Evolutionary conservation across 1,284 basidiomycete species (phyloP).

Genomic region (Malassezia nana): DNA sequence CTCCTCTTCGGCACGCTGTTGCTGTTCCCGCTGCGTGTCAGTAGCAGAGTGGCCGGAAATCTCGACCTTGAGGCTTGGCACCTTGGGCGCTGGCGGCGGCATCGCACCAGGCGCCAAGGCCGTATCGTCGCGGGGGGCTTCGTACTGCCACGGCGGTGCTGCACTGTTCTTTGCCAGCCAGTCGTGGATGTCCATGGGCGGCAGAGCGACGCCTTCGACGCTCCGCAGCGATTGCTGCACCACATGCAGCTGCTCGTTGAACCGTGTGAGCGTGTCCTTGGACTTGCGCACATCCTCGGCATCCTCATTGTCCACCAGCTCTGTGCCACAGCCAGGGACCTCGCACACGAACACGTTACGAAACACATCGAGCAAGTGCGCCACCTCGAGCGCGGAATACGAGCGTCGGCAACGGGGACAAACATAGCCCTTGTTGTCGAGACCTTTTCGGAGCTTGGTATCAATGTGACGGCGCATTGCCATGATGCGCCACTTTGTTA

Average conservation of each 20-base stretch:
- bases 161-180: slow-evolving; percentile 37
- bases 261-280: slow-evolving; percentile 87
- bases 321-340: slow-evolving; percentile 52
- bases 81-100: slow-evolving; percentile 18
- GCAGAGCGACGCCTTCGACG: slow-evolving; percentile 65
- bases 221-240: slow-evolving; percentile 76
- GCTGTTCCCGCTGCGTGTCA: slow-evolving; percentile 50
- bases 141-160: slow-evolving; percentile 29
- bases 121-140: slow-evolving; percentile 6
- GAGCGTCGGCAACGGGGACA: slow-evolving; percentile 78
- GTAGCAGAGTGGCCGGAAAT: slow-evolving; percentile 35
- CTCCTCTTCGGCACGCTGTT: slow-evolving; percentile 34
- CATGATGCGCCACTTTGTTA: slow-evolving; percentile 94
- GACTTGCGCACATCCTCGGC: slow-evolving; percentile 70
- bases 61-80: slow-evolving; percentile 32
- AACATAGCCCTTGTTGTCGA: slow-evolving; percentile 89
- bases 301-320: slow-evolving; percentile 84
- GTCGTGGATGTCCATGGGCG: slow-evolving; percentile 61
- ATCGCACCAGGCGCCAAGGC: slow-evolving; percentile 3
- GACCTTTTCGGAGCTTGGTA: slow-evolving; percentile 40
- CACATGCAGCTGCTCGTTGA: slow-evolving; percentile 80
- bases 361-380: slow-evolving; percentile 64
- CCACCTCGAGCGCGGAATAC: slow-evolving; percentile 76
- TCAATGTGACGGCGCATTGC: slow-evolving; percentile 86
- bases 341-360: slow-evolving; percentile 43